Evolutionary conservation across 176 grass and related monocot species (phyloP), one percentile per base, ranked within the genome.

Genomic region (Carex kokanica): DNA sequence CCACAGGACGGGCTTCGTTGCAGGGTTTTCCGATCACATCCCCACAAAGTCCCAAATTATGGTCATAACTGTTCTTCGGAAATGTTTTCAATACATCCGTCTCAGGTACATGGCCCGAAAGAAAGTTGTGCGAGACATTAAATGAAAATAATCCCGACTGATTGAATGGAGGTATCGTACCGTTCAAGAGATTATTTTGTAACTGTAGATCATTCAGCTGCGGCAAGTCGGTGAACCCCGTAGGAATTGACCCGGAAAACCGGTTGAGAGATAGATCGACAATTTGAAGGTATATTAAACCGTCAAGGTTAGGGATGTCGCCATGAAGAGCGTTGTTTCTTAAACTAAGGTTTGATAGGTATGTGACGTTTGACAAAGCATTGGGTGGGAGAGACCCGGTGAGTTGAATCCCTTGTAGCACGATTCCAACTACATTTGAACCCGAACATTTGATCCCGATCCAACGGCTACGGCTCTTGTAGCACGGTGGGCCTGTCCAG

Each of bases 81-180:
- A 99, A 93, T 55, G 88, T 71, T 36, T 85, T 78, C 65, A 95
- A 29, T 36, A 80, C 83, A 40, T 31, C 57, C 10, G 90, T 98
- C 66, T 0, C 82, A 13, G 93, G 96, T 36, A 99, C 85, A 65
- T 61, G 67, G 0, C 96, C 96, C 60, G 88, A 88, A 74, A 99
- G 89, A 59, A 99, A 99, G 81, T 99, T 99, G 81, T 95, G 91
- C 6, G 96, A 99, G 18, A 99, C 93, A 56, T 99, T 93, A 85
- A 99, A 91, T 36, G 72, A 83, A 41, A 54, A 49, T 51, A 99
- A 87, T 0, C 64, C 81, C 0, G 8, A 34, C 86, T 99, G 96
- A 49, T 60, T 18, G 83, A 99, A 95, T n/a, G 88, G 80, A 11
- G 93, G 93, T 55, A 99, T 38, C 3, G 88, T 69, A 31, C 96